Evolutionary conservation across 2,329 filamentous ascomycete species (phyloP).

Genomic region (Chaetomiaceae sp.): DNA sequence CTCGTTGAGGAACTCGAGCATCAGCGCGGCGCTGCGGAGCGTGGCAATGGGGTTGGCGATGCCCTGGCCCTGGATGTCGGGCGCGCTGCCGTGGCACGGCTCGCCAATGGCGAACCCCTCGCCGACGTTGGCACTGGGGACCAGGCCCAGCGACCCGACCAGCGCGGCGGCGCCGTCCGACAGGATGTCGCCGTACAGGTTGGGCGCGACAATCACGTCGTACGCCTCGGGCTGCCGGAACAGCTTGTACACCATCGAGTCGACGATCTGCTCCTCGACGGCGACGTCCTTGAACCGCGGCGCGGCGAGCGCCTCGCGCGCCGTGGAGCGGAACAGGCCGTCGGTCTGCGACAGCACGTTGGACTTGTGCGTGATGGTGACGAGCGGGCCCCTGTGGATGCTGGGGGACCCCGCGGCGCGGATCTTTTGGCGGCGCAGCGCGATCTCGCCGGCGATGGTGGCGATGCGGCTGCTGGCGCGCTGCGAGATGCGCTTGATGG

Average conservation of each 20-base stretch:
- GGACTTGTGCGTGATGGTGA: constrained; percentile 97
- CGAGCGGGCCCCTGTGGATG: constrained; percentile 66
- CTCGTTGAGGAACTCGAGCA: constrained; percentile 94
- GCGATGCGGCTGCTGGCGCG: constrained; percentile 81
- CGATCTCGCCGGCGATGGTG: constrained; percentile 91
- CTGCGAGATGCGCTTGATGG: constrained; percentile 94
- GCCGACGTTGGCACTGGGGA: constrained; percentile 92
- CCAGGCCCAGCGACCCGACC: constrained; percentile 85
- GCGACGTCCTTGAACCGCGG: constrained; percentile 57
- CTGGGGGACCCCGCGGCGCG: constrained; percentile 54
- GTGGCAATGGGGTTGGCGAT: constrained; percentile 98
- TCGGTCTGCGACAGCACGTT: constrained; percentile 97
- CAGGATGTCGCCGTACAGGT: constrained; percentile 95
- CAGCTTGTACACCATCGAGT: constrained; percentile 99
- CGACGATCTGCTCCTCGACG: constrained; percentile 96
- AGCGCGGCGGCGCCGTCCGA: constrained; percentile 93
- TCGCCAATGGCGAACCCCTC: constrained; percentile 94
- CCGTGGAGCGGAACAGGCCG: constrained; percentile 83
- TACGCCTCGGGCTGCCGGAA: constrained; percentile 94
- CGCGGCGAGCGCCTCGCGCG: constrained; percentile 66
- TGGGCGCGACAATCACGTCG: constrained; percentile 96
- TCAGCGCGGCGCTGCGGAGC: constrained; percentile 81
- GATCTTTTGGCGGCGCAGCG: constrained; percentile 77
- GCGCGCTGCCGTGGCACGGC: constrained; percentile 93
- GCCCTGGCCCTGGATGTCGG: constrained; percentile 87